Base-by-base conservation (phyloP, 768 basidiomycete species). In the Boletus tylopilopsis region DNA sequence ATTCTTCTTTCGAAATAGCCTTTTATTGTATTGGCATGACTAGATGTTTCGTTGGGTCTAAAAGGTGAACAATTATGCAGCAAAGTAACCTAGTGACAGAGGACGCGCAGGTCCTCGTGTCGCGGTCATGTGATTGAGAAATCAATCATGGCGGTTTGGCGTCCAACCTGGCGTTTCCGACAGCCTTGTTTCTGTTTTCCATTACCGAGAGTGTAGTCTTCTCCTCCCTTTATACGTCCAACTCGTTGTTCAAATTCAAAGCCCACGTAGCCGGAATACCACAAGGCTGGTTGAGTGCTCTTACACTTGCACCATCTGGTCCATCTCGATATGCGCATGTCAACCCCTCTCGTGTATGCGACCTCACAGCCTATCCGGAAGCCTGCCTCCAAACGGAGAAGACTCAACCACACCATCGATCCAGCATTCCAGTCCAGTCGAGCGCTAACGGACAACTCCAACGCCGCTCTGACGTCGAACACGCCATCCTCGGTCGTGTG, bases 101-200 rank as follows among this genome's bases (percentile, higher is more conserved):
- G 18, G 52, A 45, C 35, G 55, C 34, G 37, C 34, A 10, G 18
- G 37, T 33, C 50, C 57, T 54, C 61, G 61, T 51, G 64, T 53
- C 62, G 43, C 53, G 47, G 23, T 64, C 62, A 64, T 56, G 64
- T 64, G 62, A 45, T 40, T 23, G 18, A 23, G 38, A 66, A 66
- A 61, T 66, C 64, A 63, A 44, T 35, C n/a, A 12, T 24, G n/a
- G 5, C 13, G 29, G 21, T 34, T 29, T 19, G 40, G 42, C 36
- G 22, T 35, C 7, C 32, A 10, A 11, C n/a, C 29, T 23, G 27
- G 29, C 19, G 10, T 22, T 25, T 24, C 10, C 3, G 5, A 34
- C 22, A 30, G 32, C 38, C 10, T 19, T 42, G 9, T 24, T 27
- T 23, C 29, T 30, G 29, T 15, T 15, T 23, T 23, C n/a, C 36